These are phyloP conservation scores for Clathrospora elynae DNA, from an alignment of 2,329 filamentous ascomycete genomes.

Conservation along the genomic window DNA sequence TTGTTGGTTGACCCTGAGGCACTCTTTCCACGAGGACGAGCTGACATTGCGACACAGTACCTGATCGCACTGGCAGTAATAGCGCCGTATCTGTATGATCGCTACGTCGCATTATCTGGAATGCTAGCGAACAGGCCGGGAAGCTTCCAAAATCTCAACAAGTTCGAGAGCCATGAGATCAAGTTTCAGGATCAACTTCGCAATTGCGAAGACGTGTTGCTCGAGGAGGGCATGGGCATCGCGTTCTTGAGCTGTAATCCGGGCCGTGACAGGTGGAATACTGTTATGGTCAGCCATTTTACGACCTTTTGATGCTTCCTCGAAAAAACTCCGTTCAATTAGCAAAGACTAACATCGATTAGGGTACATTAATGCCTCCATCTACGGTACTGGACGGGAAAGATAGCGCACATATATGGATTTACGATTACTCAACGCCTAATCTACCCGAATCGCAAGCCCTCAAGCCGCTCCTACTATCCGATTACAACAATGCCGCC, in stretches of 20 bases:
- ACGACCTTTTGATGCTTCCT: not conserved
- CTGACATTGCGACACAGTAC: conserved; percentile 11
- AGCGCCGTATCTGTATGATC: conserved; percentile 37
- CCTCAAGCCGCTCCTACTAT: conserved; percentile 33
- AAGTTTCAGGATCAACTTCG: conserved; percentile 44
- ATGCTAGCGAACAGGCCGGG: conserved; percentile 31
- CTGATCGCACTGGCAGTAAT: conserved; percentile 20
- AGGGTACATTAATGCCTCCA: conserved; percentile 39
- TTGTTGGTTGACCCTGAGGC: conserved; percentile 1
- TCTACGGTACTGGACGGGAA: conserved; percentile 12
- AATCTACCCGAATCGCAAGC: conserved; percentile 19
- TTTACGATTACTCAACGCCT: conserved; percentile 47
- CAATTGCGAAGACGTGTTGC: conserved; percentile 53
- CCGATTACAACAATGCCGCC: conserved; percentile 27
- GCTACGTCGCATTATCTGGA: conserved; percentile 23
- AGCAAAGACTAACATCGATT: conserved; percentile 1
- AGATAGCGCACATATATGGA: conserved; percentile 42
- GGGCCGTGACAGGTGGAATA: conserved; percentile 53
- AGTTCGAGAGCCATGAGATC: conserved; percentile 37
- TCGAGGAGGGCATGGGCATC: conserved; percentile 46
- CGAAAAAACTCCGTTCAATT: not conserved
- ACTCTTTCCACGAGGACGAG: not conserved
- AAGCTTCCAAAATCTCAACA: conserved; percentile 24
- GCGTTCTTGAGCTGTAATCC: conserved; percentile 53
- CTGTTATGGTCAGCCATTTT: conserved; percentile 52